A percentile compares a stretch with the other conserved stretches of the same genome.
These are phyloP conservation scores for Talaromyces sp. DNA, from an alignment of 2,329 filamentous ascomycete genomes.

Conservation along the genomic window DNA sequence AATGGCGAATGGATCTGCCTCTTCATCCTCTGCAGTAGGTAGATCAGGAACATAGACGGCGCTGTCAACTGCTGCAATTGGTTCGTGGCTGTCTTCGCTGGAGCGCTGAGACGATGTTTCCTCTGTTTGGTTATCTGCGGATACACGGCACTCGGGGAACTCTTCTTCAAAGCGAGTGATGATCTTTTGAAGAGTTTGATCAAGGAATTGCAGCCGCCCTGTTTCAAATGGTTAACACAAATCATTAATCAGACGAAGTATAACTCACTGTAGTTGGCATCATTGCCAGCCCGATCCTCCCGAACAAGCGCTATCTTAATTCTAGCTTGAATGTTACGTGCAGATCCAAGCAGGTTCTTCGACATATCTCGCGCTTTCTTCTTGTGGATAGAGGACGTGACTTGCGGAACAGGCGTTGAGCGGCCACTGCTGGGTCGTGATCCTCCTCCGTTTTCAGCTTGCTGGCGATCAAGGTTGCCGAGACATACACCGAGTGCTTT, in stretches of 20 bases:
- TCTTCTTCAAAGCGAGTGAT: constrained; percentile 96
- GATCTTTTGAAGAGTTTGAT: constrained; percentile 83
- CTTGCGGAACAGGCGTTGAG: constrained; percentile 55
- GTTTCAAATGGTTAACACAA: constrained; percentile 27
- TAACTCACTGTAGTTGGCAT: constrained; percentile 72
- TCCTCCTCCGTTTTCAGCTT: constrained; percentile 28
- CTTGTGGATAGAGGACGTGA: constrained; percentile 47
- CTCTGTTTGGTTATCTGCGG: constrained; percentile 22
- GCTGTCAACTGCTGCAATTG: constrained; percentile 34
- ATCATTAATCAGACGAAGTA: not conserved
- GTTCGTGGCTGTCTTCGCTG: constrained; percentile 30
- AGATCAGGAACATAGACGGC: constrained; percentile 31
- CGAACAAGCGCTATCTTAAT: constrained; percentile 80
- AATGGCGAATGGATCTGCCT: constrained; percentile 44
- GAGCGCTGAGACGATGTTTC: constrained; percentile 37
- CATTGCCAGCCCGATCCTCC: constrained; percentile 68
- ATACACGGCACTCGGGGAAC: constrained; percentile 68
- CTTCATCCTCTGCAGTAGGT: constrained; percentile 41
- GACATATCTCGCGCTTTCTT: constrained; percentile 87
- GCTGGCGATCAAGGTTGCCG: constrained; percentile 69
- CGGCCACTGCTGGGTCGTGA: constrained; percentile 52
- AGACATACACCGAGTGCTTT: constrained; percentile 91
- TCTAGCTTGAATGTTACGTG: constrained; percentile 80
- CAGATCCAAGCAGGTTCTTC: constrained; percentile 81
- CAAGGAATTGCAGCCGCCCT: constrained; percentile 81